Conservation (phyloP, 305 asterid species). For the Fraxinus platypoda region DNA sequence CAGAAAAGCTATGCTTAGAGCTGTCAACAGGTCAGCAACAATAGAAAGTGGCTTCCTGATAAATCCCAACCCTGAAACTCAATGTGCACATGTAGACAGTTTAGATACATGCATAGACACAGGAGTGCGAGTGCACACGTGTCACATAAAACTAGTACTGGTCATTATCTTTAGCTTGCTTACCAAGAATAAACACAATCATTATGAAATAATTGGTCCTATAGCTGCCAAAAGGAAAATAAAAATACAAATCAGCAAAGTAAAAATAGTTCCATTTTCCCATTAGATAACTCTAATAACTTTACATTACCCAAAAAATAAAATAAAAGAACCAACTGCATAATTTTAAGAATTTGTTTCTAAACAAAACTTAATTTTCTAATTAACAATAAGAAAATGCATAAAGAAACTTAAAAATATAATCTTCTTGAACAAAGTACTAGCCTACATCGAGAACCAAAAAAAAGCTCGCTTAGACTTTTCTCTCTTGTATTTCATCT, state of each 20-base stretch:
- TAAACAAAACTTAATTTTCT: neutral
- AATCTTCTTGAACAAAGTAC: neutral
- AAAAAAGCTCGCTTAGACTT: neutral
- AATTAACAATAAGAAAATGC: neutral
- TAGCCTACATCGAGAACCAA: neutral
- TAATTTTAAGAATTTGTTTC: neutral
- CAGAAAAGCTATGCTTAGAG: conserved; percentile 82
- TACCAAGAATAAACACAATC: conserved; percentile 85
- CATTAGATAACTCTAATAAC: neutral
- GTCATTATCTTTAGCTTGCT: conserved; percentile 25
- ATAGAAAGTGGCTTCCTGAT: conserved; percentile 82
- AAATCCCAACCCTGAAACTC: conserved; percentile 72
- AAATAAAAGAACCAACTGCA: neutral
- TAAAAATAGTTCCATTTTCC: neutral
- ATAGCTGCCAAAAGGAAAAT: conserved; percentile 54
- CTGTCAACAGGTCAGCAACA: conserved; percentile 79
- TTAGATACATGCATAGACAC: neutral
- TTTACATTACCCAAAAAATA: neutral
- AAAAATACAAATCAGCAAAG: conserved; percentile 1
- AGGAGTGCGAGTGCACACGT: neutral
- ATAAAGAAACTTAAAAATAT: neutral
- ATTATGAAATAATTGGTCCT: conserved; percentile 90
- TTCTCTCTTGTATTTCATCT: neutral
- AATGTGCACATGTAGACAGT: conserved; percentile 9
- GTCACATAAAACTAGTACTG: neutral